Evolutionary conservation across 2,329 filamentous ascomycete species (phyloP).

Genomic region (Monosporascus sp.): DNA sequence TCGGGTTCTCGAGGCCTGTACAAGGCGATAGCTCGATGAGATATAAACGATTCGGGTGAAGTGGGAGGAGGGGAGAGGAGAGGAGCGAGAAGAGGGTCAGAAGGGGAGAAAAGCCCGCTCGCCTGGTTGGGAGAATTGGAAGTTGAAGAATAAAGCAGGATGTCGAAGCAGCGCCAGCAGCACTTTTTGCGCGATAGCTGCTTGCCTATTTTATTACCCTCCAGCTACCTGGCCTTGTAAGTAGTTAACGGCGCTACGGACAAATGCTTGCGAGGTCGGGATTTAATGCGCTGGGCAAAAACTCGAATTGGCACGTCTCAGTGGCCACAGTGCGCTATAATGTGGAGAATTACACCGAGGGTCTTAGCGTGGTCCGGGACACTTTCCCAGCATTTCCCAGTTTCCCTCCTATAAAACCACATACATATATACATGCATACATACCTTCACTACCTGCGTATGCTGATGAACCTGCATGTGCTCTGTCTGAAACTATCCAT

Average conservation of each 20-base stretch:
- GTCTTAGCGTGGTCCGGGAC: background rate
- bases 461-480: no score
- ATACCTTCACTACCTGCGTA: no score
- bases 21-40: constrained; percentile 12
- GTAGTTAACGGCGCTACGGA: background rate
- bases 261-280: background rate
- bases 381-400: background rate
- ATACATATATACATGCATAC: no score
- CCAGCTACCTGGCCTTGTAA: no score
- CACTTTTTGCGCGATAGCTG: no score
- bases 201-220: no score
- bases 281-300: background rate
- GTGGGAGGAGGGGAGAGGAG: constrained; percentile 12
- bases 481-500: no score
- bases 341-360: no score
- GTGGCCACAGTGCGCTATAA: background rate
- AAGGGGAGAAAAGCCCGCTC: constrained; percentile 2
- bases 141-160: background rate
- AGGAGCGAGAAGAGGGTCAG: constrained; percentile 12
- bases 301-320: background rate
- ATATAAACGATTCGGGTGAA: constrained; percentile 4
- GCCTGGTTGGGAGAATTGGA: background rate
- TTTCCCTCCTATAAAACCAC: no score
- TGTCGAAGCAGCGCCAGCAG: no score
- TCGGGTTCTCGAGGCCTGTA: constrained; percentile 18